A percentile compares a stretch with the other conserved stretches of the same genome.
Evolutionary conservation across 2,329 filamentous ascomycete species (phyloP).

Genomic region (Xylaria sp.): DNA sequence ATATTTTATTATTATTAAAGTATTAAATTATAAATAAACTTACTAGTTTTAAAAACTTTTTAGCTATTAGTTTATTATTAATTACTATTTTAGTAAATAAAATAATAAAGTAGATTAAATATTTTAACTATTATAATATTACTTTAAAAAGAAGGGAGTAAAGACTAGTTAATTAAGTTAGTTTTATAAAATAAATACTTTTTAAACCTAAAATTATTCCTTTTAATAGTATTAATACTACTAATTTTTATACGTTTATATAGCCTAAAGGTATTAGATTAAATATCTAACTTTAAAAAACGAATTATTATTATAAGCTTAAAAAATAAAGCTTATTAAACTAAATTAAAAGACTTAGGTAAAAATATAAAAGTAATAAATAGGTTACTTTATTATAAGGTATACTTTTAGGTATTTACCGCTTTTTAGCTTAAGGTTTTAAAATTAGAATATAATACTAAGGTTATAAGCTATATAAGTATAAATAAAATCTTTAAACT

Average conservation of each 20-base stretch:
- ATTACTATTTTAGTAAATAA: neutral
- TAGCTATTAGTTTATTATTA: neutral
- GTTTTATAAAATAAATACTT: neutral
- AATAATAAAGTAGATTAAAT: neutral
- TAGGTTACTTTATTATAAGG: too few species aligned
- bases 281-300: neutral
- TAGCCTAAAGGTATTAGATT: neutral
- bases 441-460: neutral
- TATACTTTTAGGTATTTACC: neutral
- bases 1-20: neutral
- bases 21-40: neutral
- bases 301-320: neutral
- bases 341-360: neutral
- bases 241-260: neutral
- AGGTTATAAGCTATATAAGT: neutral
- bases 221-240: too few species aligned
- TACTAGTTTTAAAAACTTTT: too few species aligned
- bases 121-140: neutral
- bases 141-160: neutral
- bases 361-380: neutral
- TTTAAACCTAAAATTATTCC: neutral
- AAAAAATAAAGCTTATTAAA: neutral
- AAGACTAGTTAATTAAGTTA: neutral
- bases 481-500: conserved; percentile 9
- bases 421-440: neutral